Evolutionary conservation across 2,329 filamentous ascomycete species (phyloP).

Genomic region (Huntiella bhutanensis): DNA sequence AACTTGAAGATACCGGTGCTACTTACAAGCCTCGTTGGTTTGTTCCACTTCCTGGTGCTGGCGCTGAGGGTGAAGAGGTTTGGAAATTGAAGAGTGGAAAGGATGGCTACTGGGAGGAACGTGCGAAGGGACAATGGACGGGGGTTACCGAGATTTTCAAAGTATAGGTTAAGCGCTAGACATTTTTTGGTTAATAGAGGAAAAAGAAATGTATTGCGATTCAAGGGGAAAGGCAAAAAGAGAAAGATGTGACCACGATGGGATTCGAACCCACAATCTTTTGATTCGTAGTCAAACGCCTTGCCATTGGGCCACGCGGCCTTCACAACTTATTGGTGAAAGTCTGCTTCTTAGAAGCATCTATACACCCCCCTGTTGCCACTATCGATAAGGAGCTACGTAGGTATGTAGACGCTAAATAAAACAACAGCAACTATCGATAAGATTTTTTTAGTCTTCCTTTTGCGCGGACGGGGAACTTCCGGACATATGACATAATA

Average conservation of each 20-base stretch:
- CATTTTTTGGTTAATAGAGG: background rate
- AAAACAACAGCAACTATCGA: too few species aligned
- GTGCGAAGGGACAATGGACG: conserved; percentile 47
- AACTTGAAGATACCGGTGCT: conserved; percentile 57
- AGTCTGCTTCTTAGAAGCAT: rapidly evolving
- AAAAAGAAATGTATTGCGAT: background rate
- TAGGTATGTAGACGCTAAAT: too few species aligned
- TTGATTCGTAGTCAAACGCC: conserved; percentile 12
- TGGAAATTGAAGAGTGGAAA: conserved; percentile 64
- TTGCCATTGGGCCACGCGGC: conserved; percentile 12
- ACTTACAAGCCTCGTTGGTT: conserved; percentile 71
- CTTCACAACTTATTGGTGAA: background rate
- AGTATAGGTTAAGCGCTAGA: conserved; percentile 8
- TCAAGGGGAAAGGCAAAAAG: background rate
- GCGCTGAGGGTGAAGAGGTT: conserved; percentile 43
- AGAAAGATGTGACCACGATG: conserved; percentile 7
- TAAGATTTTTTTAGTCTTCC: too few species aligned
- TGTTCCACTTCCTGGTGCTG: conserved; percentile 36
- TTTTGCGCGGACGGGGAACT: too few species aligned
- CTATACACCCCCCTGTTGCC: background rate
- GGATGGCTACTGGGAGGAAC: conserved; percentile 87
- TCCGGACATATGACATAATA: too few species aligned
- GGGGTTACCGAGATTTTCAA: conserved; percentile 34
- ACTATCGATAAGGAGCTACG: conserved; percentile 5
- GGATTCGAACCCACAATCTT: conserved; percentile 12